Conservation (phyloP, 1,284 basidiomycete genomes). For the Tilletiaria anomala region DNA sequence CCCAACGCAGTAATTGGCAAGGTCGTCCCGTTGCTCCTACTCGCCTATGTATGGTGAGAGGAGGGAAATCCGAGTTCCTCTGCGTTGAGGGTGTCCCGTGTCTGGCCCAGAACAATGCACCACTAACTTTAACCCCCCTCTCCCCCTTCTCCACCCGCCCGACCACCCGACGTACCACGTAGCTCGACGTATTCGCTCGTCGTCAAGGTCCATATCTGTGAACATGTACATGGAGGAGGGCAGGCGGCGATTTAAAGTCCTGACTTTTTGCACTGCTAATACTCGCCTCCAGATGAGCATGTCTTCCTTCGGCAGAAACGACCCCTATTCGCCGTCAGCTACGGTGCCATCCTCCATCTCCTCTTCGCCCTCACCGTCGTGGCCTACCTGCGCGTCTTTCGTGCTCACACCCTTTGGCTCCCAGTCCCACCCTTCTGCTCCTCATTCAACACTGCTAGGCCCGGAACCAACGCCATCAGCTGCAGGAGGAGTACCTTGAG, state of each 20-base stretch:
- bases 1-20: no score
- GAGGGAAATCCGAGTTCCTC: no score
- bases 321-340: neutral
- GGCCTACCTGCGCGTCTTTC: conserved; percentile 2
- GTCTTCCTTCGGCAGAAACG: neutral
- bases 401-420: neutral
- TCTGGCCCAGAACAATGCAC: no score
- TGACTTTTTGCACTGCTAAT: neutral
- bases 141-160: no score
- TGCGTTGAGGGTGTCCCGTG: no score
- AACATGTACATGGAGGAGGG: neutral
- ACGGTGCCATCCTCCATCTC: conserved; percentile 1
- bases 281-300: neutral
- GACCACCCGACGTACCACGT: no score
- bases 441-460: no score
- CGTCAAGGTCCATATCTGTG: conserved; percentile 4
- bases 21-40: conserved; percentile 1
- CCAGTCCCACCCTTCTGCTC: no score
- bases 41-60: conserved; percentile 4
- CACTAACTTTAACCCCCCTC: no score
- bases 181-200: conserved; percentile 4
- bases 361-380: conserved; percentile 1
- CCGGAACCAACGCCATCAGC: no score
- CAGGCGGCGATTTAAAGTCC: neutral
- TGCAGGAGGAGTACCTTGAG: no score